Conservation (phyloP, 805 yeast species). For the Candida arabinofermentans region DNA sequence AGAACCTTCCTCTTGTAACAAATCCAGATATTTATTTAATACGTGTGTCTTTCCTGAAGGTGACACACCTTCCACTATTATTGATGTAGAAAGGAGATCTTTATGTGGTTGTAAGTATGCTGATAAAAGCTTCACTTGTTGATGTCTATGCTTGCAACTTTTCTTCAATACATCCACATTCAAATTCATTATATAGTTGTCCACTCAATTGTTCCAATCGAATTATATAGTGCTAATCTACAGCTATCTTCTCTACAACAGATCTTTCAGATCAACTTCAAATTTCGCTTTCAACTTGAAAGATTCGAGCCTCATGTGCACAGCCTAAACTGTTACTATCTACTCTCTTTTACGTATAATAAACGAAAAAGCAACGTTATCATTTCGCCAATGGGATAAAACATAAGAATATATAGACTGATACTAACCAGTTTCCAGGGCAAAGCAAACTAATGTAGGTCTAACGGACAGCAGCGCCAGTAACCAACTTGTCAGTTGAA, state of each 20-base stretch:
- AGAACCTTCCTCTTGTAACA: conserved; percentile 12
- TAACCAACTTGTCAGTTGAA: conserved; percentile 15
- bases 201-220: too few relatives aligned
- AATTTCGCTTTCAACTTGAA: too few relatives aligned
- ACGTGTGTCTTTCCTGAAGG: conserved; percentile 46
- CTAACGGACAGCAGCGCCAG: conserved; percentile 10
- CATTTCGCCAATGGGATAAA: too few relatives aligned
- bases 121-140: conserved; percentile 34
- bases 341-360: too few relatives aligned
- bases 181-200: background rate
- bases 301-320: too few relatives aligned
- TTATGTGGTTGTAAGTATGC: conserved; percentile 32
- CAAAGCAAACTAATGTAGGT: background rate
- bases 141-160: conserved; percentile 25
- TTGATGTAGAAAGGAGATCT: conserved; percentile 30
- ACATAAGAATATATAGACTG: too few relatives aligned
- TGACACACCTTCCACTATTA: conserved; percentile 45
- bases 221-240: too few relatives aligned
- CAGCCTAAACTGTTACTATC: too few relatives aligned
- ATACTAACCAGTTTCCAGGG: too few relatives aligned
- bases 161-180: background rate
- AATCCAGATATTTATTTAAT: conserved; percentile 30
- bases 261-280: too few relatives aligned
- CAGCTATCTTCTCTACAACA: too few relatives aligned
- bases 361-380: too few relatives aligned